Evolutionary conservation across 257 asterid species (phyloP), one percentile per base, ranked within the genome.

Genomic region (Gentiana straminea): DNA sequence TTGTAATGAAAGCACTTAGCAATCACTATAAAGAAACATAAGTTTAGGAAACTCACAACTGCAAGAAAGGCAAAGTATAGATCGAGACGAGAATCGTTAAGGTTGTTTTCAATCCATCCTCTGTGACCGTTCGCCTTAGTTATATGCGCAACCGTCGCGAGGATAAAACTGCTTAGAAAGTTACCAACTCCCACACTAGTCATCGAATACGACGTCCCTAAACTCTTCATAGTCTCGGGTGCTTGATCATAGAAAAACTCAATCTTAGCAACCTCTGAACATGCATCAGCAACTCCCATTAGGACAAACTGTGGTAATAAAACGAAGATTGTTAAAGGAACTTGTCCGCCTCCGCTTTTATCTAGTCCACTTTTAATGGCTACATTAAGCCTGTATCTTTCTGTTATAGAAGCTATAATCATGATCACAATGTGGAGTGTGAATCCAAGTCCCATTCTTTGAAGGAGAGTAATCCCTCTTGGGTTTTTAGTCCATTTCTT

Each of bases 401-500:
- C 97, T 7, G 75, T 69, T 1, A 78, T 13, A 0, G 90, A 80
- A 1, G 97, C 93, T 1, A 86, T 73, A 1, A 71, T 61, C 95
- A 89, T 89, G 54, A 89, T 79, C 39, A 76, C 11, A 55, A 77
- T 51, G 73, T 89, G 95, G 11, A 89, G 64, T 24, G 73, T 38
- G 70, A 86, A 75, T 3, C 97, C 97, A 11, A 81, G 77, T 32
- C 95, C 97, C 84, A 89, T 71, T 34, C 97, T 77, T 24, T 89
- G 95, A 7, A 89, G 84, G 1, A 86, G 85, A 51, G 67, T 79
- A 8, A 89, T 77, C 0, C 97, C 97, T 52, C 95, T 77, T 0
- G 95, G 97, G 24, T 89, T 86, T 7, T 75, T 81, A 0, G 94
- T 89, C 82, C 81, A 73, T 58, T 60, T 83, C 33, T 49, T 64